A percentile compares a stretch with the other conserved stretches of the same genome.
These are phyloP conservation scores for Tarenaya hassleriana DNA, from an alignment of 345 rosid species.

Conservation along the genomic window DNA sequence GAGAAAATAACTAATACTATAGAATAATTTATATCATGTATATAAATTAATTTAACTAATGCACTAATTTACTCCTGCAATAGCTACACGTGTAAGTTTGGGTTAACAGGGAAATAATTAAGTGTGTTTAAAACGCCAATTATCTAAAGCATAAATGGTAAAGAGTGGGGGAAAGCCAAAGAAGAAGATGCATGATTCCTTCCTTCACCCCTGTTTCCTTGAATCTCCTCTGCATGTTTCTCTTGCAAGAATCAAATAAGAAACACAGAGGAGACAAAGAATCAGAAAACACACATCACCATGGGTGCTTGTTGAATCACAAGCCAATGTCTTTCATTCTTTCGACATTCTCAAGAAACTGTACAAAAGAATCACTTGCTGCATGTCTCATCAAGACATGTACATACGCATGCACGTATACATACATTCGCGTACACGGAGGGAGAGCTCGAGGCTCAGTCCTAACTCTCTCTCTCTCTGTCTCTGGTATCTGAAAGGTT, in stretches of 20 bases:
- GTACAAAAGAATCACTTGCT: slow-evolving; percentile 5
- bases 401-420: too few species aligned
- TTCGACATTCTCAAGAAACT: too few species aligned
- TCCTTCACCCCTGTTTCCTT: slow-evolving; percentile 15
- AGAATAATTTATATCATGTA: not conserved
- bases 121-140: not conserved
- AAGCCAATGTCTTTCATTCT: too few species aligned
- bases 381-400: slow-evolving; percentile 7
- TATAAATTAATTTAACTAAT: not conserved
- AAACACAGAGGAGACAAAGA: not conserved
- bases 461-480: too few species aligned
- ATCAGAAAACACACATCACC: not conserved
- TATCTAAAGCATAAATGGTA: slow-evolving; percentile 9
- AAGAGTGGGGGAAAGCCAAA: not conserved
- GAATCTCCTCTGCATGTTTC: slow-evolving; percentile 11
- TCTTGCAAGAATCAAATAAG: not conserved
- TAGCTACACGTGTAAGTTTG: too few species aligned
- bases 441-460: slow-evolving; percentile 13
- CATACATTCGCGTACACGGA: too few species aligned
- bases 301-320: too few species aligned
- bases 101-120: not conserved
- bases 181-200: slow-evolving; percentile 17
- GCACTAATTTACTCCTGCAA: too few species aligned
- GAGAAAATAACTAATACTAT: not conserved
- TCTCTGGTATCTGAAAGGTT: slow-evolving; percentile 20